These are phyloP conservation scores for Pseudogymnoascus verrucosus DNA, from an alignment of 2,329 filamentous ascomycete species.

Conservation along the genomic window DNA sequence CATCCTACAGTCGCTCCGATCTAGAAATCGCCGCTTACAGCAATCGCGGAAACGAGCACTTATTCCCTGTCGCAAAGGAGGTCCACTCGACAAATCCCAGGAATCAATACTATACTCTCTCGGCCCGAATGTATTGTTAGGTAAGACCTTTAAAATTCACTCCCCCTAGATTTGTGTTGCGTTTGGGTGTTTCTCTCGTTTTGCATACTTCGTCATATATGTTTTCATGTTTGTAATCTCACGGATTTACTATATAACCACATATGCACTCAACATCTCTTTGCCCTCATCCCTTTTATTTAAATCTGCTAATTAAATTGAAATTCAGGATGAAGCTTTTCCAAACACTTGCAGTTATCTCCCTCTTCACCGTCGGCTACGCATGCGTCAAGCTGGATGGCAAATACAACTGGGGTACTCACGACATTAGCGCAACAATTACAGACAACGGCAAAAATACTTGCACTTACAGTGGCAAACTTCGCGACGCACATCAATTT, in stretches of 20 bases:
- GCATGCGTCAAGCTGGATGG: neutral
- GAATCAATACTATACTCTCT: slow-evolving; percentile 1
- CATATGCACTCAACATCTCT: neutral
- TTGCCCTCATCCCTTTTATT: neutral
- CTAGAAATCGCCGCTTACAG: neutral
- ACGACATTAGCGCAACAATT: neutral
- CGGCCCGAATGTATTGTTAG: neutral
- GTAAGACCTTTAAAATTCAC: neutral
- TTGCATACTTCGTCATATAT: neutral
- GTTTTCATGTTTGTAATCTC: neutral
- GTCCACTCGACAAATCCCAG: neutral
- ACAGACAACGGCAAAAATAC: neutral
- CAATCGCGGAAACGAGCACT: neutral
- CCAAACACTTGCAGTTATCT: neutral
- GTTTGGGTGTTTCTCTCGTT: neutral
- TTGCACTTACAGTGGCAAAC: neutral
- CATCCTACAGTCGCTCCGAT: neutral
- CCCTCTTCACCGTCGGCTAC: neutral
- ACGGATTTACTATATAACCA: neutral
- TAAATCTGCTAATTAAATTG: neutral
- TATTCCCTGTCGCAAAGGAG: neutral
- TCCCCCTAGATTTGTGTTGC: neutral
- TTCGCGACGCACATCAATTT: neutral
- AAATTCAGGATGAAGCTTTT: neutral
- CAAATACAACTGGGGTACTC: neutral